Base-by-base conservation (phyloP, 2,329 filamentous ascomycete species). In the Emergomyces orientalis region DNA sequence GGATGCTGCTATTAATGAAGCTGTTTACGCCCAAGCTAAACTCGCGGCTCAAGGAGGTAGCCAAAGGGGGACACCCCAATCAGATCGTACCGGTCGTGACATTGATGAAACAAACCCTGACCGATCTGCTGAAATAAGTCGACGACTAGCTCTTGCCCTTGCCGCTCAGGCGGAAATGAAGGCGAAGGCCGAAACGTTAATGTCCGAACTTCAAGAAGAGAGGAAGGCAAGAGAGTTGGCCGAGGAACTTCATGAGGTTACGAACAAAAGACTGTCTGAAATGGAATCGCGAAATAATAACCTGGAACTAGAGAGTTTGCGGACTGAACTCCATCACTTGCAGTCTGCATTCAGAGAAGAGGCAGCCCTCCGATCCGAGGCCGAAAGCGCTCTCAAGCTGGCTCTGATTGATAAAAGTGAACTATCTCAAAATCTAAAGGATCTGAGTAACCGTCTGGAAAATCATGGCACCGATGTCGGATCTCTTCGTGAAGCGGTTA, bases 11-110 rank as follows among this genome's bases (percentile, higher is more conserved):
- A 87, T 99, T 61, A 89, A 88, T 69, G 95, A 99, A 77, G 94
- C 94, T 0, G 89, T 94, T 0, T 97, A 97, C 75, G 90, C 92
- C 41, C 96, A 95, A 72, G 91, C 95, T 2, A 97, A 91, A 72
- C 80, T 97, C 60, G 92, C 92, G 37, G 92, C 91, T 8, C 88
- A 91, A 66, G 82, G 86, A 62, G 82, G 81, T n/a, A 91, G 88
- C 68, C 82, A 86, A 60, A 80, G 80, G 51, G 79, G 81, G n/a
- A 83, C 81, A 7, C 81, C 82, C 7, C 79, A 80, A 63, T 78
- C 78, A 2, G 74, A 84, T 2, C 86, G 86, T 55, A 81, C 62
- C 67, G 72, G 75, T 61, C 84, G 77, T 3, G 85, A 87, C 59
- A 80, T 85, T 45, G 88, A 89, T 59, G 77, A 77, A 32, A 74